These are phyloP conservation scores for Iris macrosiphon DNA, from an alignment of 106 monocot genomes.

Conservation along the genomic window DNA sequence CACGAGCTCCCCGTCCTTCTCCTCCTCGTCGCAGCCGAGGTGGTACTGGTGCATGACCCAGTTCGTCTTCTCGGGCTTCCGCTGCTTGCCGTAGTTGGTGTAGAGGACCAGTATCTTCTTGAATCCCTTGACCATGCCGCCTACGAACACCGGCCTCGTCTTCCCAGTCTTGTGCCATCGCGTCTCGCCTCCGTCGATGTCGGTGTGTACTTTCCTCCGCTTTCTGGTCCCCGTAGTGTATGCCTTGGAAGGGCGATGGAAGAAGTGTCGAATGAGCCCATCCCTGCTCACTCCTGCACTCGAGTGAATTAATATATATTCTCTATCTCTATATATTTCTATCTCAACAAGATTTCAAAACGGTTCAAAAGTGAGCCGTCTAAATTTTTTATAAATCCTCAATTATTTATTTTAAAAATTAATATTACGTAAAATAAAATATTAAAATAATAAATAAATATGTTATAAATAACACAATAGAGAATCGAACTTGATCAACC, in stretches of 20 bases:
- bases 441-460: no score
- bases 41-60: conserved; percentile 55
- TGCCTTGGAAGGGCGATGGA: conserved; percentile 53
- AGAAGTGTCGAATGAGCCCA: conserved; percentile 50
- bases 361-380: no score
- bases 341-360: no score
- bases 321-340: no score
- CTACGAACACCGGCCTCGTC: conserved; percentile 28
- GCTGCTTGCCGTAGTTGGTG: conserved; percentile 47
- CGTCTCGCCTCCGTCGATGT: conserved; percentile 37
- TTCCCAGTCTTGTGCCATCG: conserved; percentile 38
- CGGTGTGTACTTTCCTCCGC: conserved; percentile 39
- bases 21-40: conserved; percentile 35
- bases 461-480: no score
- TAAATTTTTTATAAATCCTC: no score
- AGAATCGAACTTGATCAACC: no score
- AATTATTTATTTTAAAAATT: no score
- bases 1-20: conserved; percentile 29
- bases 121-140: conserved; percentile 13
- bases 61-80: conserved; percentile 53
- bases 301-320: no score
- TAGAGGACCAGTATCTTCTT: conserved; percentile 51
- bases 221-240: conserved; percentile 31
- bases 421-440: no score
- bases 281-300: conserved; percentile 42